phyloP scores from a whole-genome alignment of 129 eudicot species.

The Pittosporum tobira region DNA sequence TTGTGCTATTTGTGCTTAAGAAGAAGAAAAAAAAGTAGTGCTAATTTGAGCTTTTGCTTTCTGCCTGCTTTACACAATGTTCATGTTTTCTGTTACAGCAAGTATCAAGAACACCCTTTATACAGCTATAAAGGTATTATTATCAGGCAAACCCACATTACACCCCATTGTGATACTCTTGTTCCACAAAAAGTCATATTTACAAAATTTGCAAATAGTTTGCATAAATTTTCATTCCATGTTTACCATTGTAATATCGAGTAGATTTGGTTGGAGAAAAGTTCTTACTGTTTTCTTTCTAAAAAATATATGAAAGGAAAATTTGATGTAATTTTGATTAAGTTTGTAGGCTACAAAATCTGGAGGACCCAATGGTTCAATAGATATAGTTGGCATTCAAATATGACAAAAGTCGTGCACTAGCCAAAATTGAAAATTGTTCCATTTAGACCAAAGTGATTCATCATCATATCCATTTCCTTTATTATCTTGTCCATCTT shows the following conservation, averaged over 20 bases:
- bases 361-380: constrained; percentile 98
- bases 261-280: constrained; percentile 71
- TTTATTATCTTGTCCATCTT: constrained; percentile 11
- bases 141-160: not conserved
- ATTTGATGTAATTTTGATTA: constrained; percentile 17
- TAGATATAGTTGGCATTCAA: too few species aligned
- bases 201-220: not conserved
- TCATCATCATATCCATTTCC: not conserved
- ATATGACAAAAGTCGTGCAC: too few species aligned
- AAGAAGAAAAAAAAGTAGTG: too few species aligned
- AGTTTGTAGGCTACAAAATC: constrained; percentile 84
- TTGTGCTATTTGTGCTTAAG: too few species aligned
- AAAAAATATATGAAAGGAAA: constrained; percentile 10
- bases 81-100: constrained; percentile 32
- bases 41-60: not conserved
- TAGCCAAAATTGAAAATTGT: too few species aligned
- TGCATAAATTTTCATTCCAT: not conserved
- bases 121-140: constrained; percentile 58
- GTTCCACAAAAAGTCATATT: not conserved
- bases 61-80: not conserved
- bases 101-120: constrained; percentile 59
- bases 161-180: not conserved
- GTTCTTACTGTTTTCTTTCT: constrained; percentile 11
- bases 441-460: too few species aligned
- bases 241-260: constrained; percentile 38